Base-by-base conservation (phyloP, 257 asterid genomes). In the Solanum raphanifolium region DNA sequence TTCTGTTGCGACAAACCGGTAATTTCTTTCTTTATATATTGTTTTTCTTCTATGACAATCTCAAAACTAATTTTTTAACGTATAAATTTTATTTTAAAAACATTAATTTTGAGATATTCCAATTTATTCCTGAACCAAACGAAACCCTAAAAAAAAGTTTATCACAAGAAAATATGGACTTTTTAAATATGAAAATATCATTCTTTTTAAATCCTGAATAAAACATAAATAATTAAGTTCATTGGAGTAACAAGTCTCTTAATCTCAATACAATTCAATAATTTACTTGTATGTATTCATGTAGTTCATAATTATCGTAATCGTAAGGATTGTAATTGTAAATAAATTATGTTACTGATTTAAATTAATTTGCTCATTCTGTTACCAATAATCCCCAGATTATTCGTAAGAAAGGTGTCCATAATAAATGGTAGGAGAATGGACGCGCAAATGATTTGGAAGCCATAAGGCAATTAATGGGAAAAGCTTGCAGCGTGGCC, bases 361-460 rank as follows among this genome's bases (percentile, higher is more conserved):
- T 25, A 25, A 27, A 8, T 81, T 7, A 43, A 9, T 27, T 18
- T 27, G 41, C 18, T 71, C 39, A 13, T 13, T 29, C 6, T 29
- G 23, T 9, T 1, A 32, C 25, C 23, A 13, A 23, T 23, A 75
- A 75, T 38, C 34, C 15, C 1, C 9, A 79, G 20, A 79, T 79
- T 21, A 43, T 79, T 79, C 52, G 35, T 65, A 25, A 84, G 20
- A 66, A 27, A 69, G 7, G 46, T 5, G 20, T 48, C 48, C 71
- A 71, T 71, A 9, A 69, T 68, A 82, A 82, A 84, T 72, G 90
- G 93, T 23, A 8, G 86, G 91, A 88, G 76, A 86, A 71, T 88
- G 92, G 90, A 87, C 95, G 92, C 95, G 94, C 89, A 88, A 29
- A 79, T 85, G 36, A 29, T 9, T 88, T 92, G 15, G 46, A 86